A percentile compares a stretch with the other conserved stretches of the same genome.
These are phyloP conservation scores for Ascochyta fabae DNA, from an alignment of 2,329 filamentous ascomycete species.

Conservation along the genomic window DNA sequence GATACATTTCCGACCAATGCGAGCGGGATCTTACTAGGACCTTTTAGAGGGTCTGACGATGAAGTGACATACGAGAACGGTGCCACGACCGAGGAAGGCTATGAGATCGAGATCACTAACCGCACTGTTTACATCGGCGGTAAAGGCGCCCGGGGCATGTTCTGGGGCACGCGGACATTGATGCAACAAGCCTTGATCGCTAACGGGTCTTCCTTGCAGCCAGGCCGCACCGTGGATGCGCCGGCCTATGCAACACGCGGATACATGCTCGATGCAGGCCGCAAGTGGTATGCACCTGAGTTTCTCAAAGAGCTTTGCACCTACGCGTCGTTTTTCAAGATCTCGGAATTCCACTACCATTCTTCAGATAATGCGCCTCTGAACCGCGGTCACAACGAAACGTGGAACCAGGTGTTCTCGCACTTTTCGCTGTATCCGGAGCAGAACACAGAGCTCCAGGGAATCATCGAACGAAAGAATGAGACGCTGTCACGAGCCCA, in stretches of 20 bases:
- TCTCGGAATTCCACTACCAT: constrained; percentile 59
- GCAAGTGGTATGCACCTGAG: constrained; percentile 52
- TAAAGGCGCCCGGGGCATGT: constrained; percentile 54
- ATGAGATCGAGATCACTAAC: constrained; percentile 51
- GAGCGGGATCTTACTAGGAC: constrained; percentile 55
- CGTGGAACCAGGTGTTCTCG: constrained; percentile 55
- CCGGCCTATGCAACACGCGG: constrained; percentile 56
- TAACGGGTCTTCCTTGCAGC: constrained; percentile 36
- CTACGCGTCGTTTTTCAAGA: constrained; percentile 57
- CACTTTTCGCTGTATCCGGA: constrained; percentile 53
- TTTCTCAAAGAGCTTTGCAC: constrained; percentile 56
- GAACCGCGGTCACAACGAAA: constrained; percentile 55
- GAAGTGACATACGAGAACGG: constrained; percentile 58
- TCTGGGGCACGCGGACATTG: constrained; percentile 57
- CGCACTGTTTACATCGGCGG: constrained; percentile 50
- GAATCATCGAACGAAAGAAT: constrained; percentile 44
- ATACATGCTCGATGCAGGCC: constrained; percentile 54
- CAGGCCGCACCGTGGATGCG: constrained; percentile 45
- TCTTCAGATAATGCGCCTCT: constrained; percentile 58
- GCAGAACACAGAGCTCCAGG: constrained; percentile 39
- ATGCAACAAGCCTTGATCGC: constrained; percentile 52
- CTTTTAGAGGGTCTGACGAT: constrained; percentile 32
- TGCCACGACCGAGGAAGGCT: constrained; percentile 57
- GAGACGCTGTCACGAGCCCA: constrained; percentile 44
- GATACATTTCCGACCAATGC: constrained; percentile 37